These are phyloP conservation scores for Cymbidium sinense DNA, from an alignment of 106 monocot genomes.

Conservation along the genomic window DNA sequence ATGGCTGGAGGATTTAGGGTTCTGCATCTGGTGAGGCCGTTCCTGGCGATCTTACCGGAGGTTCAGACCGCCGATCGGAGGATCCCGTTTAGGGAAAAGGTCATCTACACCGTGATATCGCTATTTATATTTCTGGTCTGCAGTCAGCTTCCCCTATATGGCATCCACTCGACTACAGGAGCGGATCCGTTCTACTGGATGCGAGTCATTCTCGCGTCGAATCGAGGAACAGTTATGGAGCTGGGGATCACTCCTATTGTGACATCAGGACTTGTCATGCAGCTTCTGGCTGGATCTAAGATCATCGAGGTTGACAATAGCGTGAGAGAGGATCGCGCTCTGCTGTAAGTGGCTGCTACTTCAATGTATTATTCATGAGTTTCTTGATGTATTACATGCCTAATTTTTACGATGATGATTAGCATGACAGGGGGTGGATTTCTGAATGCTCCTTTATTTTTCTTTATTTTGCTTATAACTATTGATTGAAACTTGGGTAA, in stretches of 20 bases:
- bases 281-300: slow-evolving; percentile 15
- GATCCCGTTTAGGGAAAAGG: slow-evolving; percentile 19
- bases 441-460: background rate
- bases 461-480: background rate
- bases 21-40: slow-evolving; percentile 16
- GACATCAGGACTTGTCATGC: slow-evolving; percentile 15
- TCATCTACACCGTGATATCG: slow-evolving; percentile 18
- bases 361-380: background rate
- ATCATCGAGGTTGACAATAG: slow-evolving; percentile 18
- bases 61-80: slow-evolving; percentile 14
- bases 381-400: background rate
- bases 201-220: slow-evolving; percentile 23
- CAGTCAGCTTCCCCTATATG: slow-evolving; percentile 18
- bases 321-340: slow-evolving; percentile 13
- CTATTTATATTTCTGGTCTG: slow-evolving; percentile 16
- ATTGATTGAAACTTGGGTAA: background rate
- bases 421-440: too few relatives aligned
- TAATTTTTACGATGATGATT: background rate
- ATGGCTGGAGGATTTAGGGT: slow-evolving; percentile 17
- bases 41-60: slow-evolving; percentile 19
- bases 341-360: slow-evolving; percentile 6
- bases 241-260: slow-evolving; percentile 16
- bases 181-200: slow-evolving; percentile 29
- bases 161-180: slow-evolving; percentile 22
- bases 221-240: slow-evolving; percentile 17